phyloP scores from a whole-genome alignment of 768 basidiomycete species.

The Steccherinum ochraceum region DNA sequence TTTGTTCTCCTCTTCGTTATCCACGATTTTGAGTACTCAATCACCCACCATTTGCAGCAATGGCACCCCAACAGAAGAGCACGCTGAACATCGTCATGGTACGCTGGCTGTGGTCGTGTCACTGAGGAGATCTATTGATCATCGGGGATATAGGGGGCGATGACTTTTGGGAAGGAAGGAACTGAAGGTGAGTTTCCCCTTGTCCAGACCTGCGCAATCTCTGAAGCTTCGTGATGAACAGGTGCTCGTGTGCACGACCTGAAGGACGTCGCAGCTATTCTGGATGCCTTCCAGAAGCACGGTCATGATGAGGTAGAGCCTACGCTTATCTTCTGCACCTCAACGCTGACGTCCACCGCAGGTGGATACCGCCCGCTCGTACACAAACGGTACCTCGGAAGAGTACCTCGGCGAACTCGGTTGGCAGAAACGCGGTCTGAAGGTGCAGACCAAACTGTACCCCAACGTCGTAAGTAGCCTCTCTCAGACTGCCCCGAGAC shows the following conservation, averaged over 20 bases:
- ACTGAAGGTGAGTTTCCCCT: constrained; percentile 26
- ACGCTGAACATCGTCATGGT: constrained; percentile 49
- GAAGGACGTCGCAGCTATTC: constrained; percentile 42
- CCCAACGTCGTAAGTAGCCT: not conserved
- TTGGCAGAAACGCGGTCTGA: constrained; percentile 43
- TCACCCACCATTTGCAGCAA: no score
- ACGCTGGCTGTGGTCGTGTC: no score
- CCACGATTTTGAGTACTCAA: no score
- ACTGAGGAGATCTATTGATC: no score
- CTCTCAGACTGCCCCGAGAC: not conserved
- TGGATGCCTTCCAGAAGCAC: constrained; percentile 47
- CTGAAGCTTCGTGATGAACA: constrained; percentile 1
- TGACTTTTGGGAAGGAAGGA: constrained; percentile 48
- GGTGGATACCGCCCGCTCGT: constrained; percentile 25
- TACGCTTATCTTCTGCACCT: not conserved
- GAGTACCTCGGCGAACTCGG: constrained; percentile 42
- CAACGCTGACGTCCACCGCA: constrained; percentile 4
- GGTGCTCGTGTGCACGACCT: constrained; percentile 42
- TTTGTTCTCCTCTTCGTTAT: no score
- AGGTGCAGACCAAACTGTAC: constrained; percentile 55
- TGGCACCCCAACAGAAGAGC: constrained; percentile 27
- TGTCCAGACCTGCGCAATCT: not conserved
- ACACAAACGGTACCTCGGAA: constrained; percentile 26
- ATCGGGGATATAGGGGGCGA: constrained; percentile 43
- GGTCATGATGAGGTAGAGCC: constrained; percentile 48